phyloP scores from a whole-genome alignment of 768 basidiomycete genomes.

The Clavaria fumosa region DNA sequence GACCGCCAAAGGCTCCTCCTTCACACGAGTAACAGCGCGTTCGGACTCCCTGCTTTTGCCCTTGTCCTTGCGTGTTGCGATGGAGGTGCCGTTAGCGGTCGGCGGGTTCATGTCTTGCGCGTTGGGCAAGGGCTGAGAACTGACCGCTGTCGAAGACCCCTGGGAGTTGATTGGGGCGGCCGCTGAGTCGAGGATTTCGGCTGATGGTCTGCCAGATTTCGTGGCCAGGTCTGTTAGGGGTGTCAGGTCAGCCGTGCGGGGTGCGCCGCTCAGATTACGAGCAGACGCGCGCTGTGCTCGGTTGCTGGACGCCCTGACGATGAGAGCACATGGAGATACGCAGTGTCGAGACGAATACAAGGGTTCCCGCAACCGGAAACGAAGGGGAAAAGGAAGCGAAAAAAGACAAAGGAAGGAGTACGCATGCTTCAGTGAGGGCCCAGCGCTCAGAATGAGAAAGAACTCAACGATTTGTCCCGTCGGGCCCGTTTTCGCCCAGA shows the following conservation, averaged over 20 bases:
- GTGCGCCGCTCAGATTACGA: slow-evolving; percentile 39
- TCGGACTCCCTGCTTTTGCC: slow-evolving; percentile 38
- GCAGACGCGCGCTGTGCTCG: slow-evolving; percentile 63
- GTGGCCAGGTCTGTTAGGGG: slow-evolving; percentile 22
- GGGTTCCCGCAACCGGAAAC: slow-evolving; percentile 14
- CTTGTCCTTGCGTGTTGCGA: slow-evolving; percentile 30
- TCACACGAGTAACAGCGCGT: slow-evolving; percentile 25
- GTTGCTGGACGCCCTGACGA: slow-evolving; percentile 20
- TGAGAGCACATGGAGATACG: slow-evolving; percentile 9
- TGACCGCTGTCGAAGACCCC: too few relatives aligned
- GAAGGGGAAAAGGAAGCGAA: slow-evolving; percentile 14
- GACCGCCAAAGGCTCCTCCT: slow-evolving; percentile 35
- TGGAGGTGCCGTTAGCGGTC: slow-evolving; percentile 18
- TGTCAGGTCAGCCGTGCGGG: slow-evolving; percentile 16
- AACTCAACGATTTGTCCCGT: slow-evolving; percentile 56
- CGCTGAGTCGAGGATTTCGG: too few relatives aligned
- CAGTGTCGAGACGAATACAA: slow-evolving; percentile 2
- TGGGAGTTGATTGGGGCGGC: too few relatives aligned
- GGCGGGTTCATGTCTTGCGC: slow-evolving; percentile 20
- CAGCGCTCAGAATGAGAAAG: not conserved
- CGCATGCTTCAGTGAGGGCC: not conserved
- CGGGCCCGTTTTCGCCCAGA: slow-evolving; percentile 58
- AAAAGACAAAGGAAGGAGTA: slow-evolving; percentile 1
- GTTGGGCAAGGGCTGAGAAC: too few relatives aligned
- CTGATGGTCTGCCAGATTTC: too few relatives aligned